Conservation (phyloP, 2,329 filamentous ascomycete genomes). For the Cercospora sesami region DNA sequence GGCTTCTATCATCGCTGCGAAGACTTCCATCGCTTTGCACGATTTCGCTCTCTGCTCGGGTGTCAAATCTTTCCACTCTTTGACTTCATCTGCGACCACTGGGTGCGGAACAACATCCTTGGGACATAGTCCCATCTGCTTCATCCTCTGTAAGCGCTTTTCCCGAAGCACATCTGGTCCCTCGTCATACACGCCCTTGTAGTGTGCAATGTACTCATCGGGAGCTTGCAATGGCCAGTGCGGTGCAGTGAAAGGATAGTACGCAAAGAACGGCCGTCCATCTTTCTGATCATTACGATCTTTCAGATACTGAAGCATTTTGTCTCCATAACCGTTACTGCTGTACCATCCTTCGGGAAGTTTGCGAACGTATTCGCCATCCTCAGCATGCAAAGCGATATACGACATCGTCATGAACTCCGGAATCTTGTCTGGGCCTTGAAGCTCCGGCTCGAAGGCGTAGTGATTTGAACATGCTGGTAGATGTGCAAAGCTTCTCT, state of each 20-base stretch:
- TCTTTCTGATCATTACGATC: slow-evolving; percentile 41
- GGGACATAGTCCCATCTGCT: slow-evolving; percentile 58
- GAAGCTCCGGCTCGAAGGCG: slow-evolving; percentile 52
- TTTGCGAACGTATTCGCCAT: slow-evolving; percentile 44
- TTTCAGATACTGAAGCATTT: slow-evolving; percentile 43
- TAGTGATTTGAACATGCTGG: slow-evolving; percentile 62
- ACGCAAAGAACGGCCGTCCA: slow-evolving; percentile 58
- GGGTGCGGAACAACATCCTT: slow-evolving; percentile 54
- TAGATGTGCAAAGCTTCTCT: slow-evolving; percentile 59
- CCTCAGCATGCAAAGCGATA: slow-evolving; percentile 44
- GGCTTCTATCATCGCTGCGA: slow-evolving; percentile 63
- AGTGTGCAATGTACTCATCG: slow-evolving; percentile 56
- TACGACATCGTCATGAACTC: slow-evolving; percentile 47
- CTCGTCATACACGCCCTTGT: slow-evolving; percentile 61
- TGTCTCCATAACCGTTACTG: slow-evolving; percentile 43
- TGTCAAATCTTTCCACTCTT: slow-evolving; percentile 51
- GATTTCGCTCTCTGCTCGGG: slow-evolving; percentile 52
- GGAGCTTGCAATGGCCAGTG: slow-evolving; percentile 65
- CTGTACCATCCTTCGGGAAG: slow-evolving; percentile 44
- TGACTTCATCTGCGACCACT: slow-evolving; percentile 52
- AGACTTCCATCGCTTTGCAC: slow-evolving; percentile 60
- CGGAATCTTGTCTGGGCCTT: slow-evolving; percentile 40
- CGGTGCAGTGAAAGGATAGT: slow-evolving; percentile 62
- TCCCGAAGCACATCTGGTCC: slow-evolving; percentile 59
- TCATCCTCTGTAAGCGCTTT: slow-evolving; percentile 56